These are phyloP conservation scores for Hypoxylon subgilvum DNA, from an alignment of 495 filamentous ascomycete species.

Conservation along the genomic window DNA sequence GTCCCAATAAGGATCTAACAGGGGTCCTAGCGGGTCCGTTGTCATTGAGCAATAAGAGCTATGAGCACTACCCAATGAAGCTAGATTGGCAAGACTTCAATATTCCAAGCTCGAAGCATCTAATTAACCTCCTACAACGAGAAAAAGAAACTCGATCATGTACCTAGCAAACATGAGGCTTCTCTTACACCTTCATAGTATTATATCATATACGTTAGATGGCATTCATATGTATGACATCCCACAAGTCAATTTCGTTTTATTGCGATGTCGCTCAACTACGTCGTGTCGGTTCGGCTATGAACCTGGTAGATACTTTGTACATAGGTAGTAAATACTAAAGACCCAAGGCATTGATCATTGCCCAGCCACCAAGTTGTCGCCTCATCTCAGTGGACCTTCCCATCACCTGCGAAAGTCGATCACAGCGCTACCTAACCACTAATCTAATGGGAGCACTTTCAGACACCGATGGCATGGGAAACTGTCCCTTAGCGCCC, in stretches of 20 bases:
- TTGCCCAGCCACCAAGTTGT: too few relatives aligned
- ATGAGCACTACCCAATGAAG: constrained; percentile 10
- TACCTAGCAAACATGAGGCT: constrained; percentile 7
- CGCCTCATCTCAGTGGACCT: constrained; percentile 12
- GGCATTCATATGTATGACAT: too few relatives aligned
- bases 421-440: background rate
- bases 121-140: constrained; percentile 20
- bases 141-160: constrained; percentile 11
- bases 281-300: constrained; percentile 23
- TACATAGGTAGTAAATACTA: background rate
- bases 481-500: too few relatives aligned
- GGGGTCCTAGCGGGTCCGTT: constrained; percentile 26
- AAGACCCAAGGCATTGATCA: constrained; percentile 12
- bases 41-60: constrained; percentile 34
- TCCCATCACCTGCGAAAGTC: background rate
- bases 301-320: too few relatives aligned
- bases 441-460: background rate
- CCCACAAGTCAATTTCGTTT: constrained; percentile 10
- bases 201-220: too few relatives aligned
- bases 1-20: constrained; percentile 16
- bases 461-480: background rate
- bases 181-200: background rate
- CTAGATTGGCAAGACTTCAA: constrained; percentile 9
- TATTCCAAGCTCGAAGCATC: background rate
- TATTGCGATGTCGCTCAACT: constrained; percentile 27